A percentile compares a stretch with the other conserved stretches of the same genome.
These are phyloP conservation scores for Dryas alaskensis DNA, from an alignment of 306 rosid genomes.

Conservation along the genomic window DNA sequence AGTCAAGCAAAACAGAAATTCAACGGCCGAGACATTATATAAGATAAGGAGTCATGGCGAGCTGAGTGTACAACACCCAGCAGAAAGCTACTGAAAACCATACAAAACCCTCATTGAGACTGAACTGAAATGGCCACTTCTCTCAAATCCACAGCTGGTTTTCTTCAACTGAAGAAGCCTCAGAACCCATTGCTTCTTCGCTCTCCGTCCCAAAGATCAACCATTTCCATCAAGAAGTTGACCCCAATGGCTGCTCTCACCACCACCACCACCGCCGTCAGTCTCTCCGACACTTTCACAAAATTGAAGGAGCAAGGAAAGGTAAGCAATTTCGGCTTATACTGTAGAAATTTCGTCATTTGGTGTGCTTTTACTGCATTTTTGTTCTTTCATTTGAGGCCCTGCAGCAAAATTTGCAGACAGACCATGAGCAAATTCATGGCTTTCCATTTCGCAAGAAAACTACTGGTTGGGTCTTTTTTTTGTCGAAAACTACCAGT, in stretches of 20 bases:
- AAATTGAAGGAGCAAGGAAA: conserved; percentile 60
- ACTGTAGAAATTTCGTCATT: neutral
- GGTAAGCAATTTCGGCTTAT: conserved; percentile 32
- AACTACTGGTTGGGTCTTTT: neutral
- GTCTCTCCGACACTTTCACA: conserved; percentile 72
- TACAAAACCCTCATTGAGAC: conserved; percentile 7
- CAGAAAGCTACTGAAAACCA: conserved; percentile 1
- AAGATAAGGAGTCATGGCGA: neutral
- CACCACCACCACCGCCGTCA: conserved; percentile 42
- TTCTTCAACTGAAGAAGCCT: conserved; percentile 45
- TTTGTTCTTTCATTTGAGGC: neutral
- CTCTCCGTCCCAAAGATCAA: conserved; percentile 28
- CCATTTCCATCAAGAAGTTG: conserved; percentile 36
- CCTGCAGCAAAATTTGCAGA: conserved; percentile 4
- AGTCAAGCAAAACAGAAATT: too few relatives aligned
- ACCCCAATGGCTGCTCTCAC: conserved; percentile 60
- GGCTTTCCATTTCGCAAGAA: neutral
- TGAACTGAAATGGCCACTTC: conserved; percentile 44
- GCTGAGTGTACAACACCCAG: neutral
- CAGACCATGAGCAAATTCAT: neutral
- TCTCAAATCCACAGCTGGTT: conserved; percentile 43
- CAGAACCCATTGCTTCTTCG: conserved; percentile 28
- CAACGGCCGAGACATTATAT: neutral
- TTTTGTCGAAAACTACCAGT: neutral
- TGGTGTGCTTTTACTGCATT: neutral